Evolutionary conservation across 106 monocot species (phyloP).

Genomic region (Dendrobium chrysotoxum): DNA sequence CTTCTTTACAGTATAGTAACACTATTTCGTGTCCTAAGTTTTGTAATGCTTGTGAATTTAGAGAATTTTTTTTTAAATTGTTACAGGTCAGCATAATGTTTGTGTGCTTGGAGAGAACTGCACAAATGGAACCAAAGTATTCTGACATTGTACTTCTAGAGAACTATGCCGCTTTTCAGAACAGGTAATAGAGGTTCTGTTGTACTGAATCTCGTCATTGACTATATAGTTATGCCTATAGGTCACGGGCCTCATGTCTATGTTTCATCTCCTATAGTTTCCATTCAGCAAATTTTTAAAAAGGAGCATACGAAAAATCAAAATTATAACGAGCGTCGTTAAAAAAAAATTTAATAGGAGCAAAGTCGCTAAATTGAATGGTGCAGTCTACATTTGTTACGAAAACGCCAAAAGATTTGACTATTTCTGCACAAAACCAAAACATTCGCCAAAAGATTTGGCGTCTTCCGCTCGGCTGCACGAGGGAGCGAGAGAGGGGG

Average conservation of each 20-base stretch:
- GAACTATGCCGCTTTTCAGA: constrained; percentile 97
- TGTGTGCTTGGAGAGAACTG: constrained; percentile 80
- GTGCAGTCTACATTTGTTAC: too few species aligned
- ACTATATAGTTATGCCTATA: background rate
- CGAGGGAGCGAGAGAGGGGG: too few species aligned
- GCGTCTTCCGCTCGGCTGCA: too few species aligned
- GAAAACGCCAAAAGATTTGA: too few species aligned
- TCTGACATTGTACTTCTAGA: constrained; percentile 86
- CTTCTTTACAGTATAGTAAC: background rate
- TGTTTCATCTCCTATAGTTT: background rate
- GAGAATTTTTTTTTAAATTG: background rate
- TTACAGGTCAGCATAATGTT: constrained; percentile 95
- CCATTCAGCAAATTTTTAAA: background rate
- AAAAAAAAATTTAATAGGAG: too few species aligned
- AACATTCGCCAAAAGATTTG: too few species aligned
- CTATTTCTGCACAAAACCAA: too few species aligned
- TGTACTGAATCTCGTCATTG: background rate
- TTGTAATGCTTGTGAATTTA: background rate
- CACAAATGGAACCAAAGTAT: constrained; percentile 80
- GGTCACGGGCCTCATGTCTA: background rate
- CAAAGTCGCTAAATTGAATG: too few species aligned
- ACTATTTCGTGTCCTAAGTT: background rate
- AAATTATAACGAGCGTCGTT: too few species aligned
- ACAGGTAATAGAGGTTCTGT: constrained; percentile 45
- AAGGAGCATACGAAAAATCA: too few species aligned